These are phyloP conservation scores for Erythrobasidium hasegawianum DNA, from an alignment of 1,284 basidiomycete genomes.

Conservation along the genomic window DNA sequence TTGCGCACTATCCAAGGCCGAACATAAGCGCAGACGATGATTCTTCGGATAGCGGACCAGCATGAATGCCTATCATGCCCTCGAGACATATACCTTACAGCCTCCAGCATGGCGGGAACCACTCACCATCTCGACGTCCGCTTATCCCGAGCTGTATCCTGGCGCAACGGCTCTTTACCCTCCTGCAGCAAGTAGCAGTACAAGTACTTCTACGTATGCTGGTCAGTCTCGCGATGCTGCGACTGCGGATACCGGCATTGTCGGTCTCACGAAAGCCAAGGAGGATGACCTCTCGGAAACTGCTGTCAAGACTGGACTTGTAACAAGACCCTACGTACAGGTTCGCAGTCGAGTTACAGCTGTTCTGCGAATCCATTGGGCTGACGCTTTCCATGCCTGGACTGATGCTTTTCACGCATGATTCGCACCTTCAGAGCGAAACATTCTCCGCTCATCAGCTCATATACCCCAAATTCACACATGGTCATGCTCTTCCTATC, in stretches of 20 bases:
- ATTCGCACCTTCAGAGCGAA: constrained; percentile 51
- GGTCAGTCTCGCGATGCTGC: constrained; percentile 13
- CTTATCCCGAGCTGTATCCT: constrained; percentile 28
- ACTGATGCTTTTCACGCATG: not conserved
- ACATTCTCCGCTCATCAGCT: constrained; percentile 57
- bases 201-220: constrained; percentile 10
- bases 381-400: not conserved
- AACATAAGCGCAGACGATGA: no score
- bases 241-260: not conserved
- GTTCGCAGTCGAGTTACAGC: not conserved
- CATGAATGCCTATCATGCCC: not conserved
- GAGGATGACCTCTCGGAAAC: constrained; percentile 35
- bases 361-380: not conserved
- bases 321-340: constrained; percentile 4
- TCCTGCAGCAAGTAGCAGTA: constrained; percentile 1
- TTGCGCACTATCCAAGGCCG: no score
- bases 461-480: constrained; percentile 53
- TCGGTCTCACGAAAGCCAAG: constrained; percentile 47
- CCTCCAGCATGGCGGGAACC: constrained; percentile 23
- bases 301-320: constrained; percentile 20
- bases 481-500: constrained; percentile 50
- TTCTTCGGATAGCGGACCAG: no score
- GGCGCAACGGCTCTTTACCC: constrained; percentile 31
- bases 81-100: constrained; percentile 12
- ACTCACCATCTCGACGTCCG: constrained; percentile 5